Evolutionary conservation across 148 eudicot species (phyloP).

Genomic region (Vaccinium corymbosum): DNA sequence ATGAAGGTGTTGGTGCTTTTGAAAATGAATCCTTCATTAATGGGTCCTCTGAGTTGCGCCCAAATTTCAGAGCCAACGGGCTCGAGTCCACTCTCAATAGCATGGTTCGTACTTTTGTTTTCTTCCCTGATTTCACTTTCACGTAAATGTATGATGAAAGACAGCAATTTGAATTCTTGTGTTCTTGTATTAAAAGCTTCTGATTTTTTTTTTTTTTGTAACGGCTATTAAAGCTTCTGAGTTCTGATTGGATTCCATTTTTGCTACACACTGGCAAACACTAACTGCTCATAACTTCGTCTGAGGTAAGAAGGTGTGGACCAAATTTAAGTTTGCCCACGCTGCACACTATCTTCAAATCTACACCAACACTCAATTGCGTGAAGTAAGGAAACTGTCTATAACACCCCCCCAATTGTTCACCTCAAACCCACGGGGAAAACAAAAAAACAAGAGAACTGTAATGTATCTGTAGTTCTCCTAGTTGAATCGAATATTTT

Average conservation of each 20-base stretch:
- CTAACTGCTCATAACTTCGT: neutral
- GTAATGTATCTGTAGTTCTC: neutral
- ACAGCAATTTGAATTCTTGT: neutral
- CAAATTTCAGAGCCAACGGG: neutral
- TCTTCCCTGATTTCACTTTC: neutral
- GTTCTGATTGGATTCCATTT: neutral
- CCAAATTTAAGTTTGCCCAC: neutral
- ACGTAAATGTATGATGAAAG: neutral
- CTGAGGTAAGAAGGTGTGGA: neutral
- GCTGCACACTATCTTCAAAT: no score
- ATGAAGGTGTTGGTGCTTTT: constrained; percentile 11
- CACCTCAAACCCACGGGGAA: neutral
- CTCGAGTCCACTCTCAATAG: constrained; percentile 35
- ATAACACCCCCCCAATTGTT: neutral
- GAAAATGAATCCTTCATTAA: constrained; percentile 17
- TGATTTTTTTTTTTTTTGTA: neutral
- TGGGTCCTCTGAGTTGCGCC: constrained; percentile 11
- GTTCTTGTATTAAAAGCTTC: neutral
- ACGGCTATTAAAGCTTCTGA: no score
- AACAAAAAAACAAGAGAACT: no score
- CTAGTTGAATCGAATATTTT: neutral
- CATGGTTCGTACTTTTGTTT: constrained; percentile 13
- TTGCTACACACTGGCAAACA: no score
- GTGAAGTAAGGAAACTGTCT: neutral
- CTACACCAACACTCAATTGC: neutral